These are phyloP conservation scores for Protomyces pachydermus DNA, from an alignment of 1,139 yeast species.

Conservation along the genomic window DNA sequence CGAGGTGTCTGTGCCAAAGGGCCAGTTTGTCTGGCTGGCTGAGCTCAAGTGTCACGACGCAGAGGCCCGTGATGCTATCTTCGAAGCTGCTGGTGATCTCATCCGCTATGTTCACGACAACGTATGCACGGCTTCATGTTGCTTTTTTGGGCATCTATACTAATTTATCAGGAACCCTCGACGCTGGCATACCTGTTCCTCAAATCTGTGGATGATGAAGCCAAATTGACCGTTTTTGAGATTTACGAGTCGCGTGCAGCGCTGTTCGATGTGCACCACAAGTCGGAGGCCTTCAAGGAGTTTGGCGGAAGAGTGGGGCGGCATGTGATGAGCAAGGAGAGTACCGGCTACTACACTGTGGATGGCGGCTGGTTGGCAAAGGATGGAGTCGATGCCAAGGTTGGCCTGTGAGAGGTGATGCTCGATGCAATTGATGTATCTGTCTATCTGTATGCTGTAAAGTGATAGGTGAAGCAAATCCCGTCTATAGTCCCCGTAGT, in stretches of 20 bases:
- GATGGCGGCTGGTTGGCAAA: slow-evolving; percentile 15
- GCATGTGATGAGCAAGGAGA: slow-evolving; percentile 1
- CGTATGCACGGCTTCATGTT: background rate
- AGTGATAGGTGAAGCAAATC: too few relatives aligned
- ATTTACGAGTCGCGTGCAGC: slow-evolving; percentile 14
- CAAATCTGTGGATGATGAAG: slow-evolving; percentile 16
- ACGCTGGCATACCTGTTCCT: slow-evolving; percentile 24
- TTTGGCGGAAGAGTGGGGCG: background rate
- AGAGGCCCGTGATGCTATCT: slow-evolving; percentile 3
- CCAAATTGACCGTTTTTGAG: slow-evolving; percentile 17
- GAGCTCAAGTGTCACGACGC: slow-evolving; percentile 8
- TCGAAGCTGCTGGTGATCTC: slow-evolving; percentile 7
- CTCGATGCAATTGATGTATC: too few relatives aligned
- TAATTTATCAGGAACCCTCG: background rate
- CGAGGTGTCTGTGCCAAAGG: background rate
- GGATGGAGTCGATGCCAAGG: slow-evolving; percentile 6
- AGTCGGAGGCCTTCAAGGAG: slow-evolving; percentile 13
- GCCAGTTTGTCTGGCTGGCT: slow-evolving; percentile 17
- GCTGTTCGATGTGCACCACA: slow-evolving; percentile 19
- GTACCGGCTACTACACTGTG: slow-evolving; percentile 3
- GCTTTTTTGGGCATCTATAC: background rate
- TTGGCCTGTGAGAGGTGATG: background rate
- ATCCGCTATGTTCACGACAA: slow-evolving; percentile 10
- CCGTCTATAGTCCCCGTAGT: too few relatives aligned
- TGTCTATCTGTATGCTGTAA: too few relatives aligned